These are phyloP conservation scores for Didymella keratinophila DNA, from an alignment of 2,329 filamentous ascomycete genomes.

Conservation along the genomic window DNA sequence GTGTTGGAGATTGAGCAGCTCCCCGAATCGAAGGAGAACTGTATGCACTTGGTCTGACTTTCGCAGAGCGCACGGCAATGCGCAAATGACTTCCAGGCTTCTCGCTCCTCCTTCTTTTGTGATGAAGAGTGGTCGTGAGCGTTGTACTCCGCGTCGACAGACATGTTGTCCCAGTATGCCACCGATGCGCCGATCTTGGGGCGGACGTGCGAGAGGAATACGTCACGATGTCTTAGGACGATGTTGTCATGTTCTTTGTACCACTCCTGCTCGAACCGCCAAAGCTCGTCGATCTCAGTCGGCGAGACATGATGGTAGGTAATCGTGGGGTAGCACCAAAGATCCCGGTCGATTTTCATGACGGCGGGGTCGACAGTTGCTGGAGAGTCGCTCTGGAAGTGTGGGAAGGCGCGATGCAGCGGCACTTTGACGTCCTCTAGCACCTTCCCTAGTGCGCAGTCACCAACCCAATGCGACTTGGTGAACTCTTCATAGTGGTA, in stretches of 20 bases:
- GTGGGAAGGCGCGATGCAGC: conserved; percentile 52
- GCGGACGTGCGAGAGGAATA: conserved; percentile 47
- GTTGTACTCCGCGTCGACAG: conserved; percentile 47
- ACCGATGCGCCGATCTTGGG: conserved; percentile 38
- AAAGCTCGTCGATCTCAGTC: conserved; percentile 48
- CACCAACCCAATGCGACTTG: conserved; percentile 50
- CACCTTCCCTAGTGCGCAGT: conserved; percentile 50
- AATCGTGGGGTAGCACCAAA: conserved; percentile 56
- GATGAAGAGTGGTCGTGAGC: conserved; percentile 40
- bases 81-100: conserved; percentile 47
- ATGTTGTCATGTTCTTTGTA: conserved; percentile 43
- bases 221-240: conserved; percentile 48
- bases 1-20: conserved; percentile 42
- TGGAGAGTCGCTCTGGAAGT: conserved; percentile 56
- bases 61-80: conserved; percentile 48
- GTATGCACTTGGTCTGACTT: conserved; percentile 42
- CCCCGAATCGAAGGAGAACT: conserved; percentile 47
- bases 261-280: conserved; percentile 52
- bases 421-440: conserved; percentile 47
- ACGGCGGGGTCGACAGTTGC: conserved; percentile 51
- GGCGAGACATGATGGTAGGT: conserved; percentile 53
- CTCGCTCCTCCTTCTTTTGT: conserved; percentile 36
- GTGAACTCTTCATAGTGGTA: conserved; percentile 49
- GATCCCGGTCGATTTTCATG: conserved; percentile 45
- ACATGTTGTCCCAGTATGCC: conserved; percentile 49